Evolutionary conservation across 768 basidiomycete species (phyloP).

Genomic region (Naganishia antarctica): DNA sequence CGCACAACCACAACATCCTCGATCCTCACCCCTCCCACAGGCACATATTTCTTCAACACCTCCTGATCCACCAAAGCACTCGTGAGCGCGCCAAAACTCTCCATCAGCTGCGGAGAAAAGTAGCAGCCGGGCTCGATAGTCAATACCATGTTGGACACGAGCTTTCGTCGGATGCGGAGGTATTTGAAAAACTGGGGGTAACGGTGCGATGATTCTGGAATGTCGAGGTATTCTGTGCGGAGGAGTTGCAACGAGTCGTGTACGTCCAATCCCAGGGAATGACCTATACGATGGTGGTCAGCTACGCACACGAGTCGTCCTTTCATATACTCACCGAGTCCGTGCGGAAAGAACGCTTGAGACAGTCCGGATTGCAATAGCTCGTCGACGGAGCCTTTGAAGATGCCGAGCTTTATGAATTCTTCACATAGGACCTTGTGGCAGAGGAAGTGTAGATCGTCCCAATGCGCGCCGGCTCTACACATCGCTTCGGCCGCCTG

Average conservation of each 20-base stretch:
- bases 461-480: constrained; percentile 82
- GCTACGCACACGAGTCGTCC: not conserved
- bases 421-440: constrained; percentile 76
- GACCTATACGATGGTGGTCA: constrained; percentile 52
- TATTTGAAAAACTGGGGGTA: constrained; percentile 72
- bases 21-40: constrained; percentile 85
- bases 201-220: constrained; percentile 42
- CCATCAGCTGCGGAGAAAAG: constrained; percentile 67
- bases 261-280: constrained; percentile 87
- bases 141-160: constrained; percentile 77
- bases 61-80: constrained; percentile 62
- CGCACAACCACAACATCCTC: constrained; percentile 87
- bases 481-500: constrained; percentile 67
- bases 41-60: constrained; percentile 65
- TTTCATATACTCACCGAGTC: constrained; percentile 54
- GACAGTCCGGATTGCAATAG: constrained; percentile 73
- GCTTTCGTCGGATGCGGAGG: constrained; percentile 68
- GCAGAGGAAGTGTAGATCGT: constrained; percentile 73
- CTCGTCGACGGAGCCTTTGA: constrained; percentile 55
- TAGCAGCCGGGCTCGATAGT: constrained; percentile 85
- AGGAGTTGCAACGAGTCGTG: constrained; percentile 85
- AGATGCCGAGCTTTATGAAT: constrained; percentile 78
- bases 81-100: constrained; percentile 38
- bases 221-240: constrained; percentile 51
- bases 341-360: constrained; percentile 90